phyloP scores from a whole-genome alignment of 2,329 filamentous ascomycete genomes.

The Diaporthe vexans region DNA sequence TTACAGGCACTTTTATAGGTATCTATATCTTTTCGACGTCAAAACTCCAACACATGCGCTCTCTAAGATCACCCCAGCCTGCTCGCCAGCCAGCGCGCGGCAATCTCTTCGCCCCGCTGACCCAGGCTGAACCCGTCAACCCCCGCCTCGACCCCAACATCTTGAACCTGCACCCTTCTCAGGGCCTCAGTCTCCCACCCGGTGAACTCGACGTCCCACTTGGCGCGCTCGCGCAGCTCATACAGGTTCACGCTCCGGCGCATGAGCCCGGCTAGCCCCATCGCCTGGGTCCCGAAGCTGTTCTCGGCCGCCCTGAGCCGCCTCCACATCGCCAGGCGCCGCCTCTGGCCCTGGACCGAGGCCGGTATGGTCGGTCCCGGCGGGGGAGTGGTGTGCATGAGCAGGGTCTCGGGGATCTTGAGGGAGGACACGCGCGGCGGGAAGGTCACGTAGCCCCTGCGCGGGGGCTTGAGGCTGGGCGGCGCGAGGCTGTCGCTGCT shows the following conservation, averaged over 20 bases:
- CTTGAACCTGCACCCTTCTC: conserved; percentile 55
- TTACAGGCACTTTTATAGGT: no score
- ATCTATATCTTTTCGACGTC: background rate
- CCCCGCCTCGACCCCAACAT: conserved; percentile 51
- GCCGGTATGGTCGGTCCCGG: conserved; percentile 38
- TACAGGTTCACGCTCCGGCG: conserved; percentile 61
- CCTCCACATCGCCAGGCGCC: conserved; percentile 33
- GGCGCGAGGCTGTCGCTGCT: background rate
- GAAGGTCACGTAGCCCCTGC: conserved; percentile 61
- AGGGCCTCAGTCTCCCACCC: conserved; percentile 52
- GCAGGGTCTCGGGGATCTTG: conserved; percentile 62
- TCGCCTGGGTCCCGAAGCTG: conserved; percentile 61
- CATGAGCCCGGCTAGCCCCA: conserved; percentile 63
- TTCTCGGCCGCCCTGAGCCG: conserved; percentile 51
- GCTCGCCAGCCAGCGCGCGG: conserved; percentile 36
- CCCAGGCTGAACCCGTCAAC: conserved; percentile 42
- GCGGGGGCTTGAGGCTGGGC: conserved; percentile 48
- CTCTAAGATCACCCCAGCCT: conserved; percentile 9
- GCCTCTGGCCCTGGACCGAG: conserved; percentile 42
- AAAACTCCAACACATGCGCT: no score
- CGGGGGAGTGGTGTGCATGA: conserved; percentile 60
- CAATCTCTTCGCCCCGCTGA: conserved; percentile 30
- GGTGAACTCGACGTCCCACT: conserved; percentile 57
- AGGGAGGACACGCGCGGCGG: conserved; percentile 63
- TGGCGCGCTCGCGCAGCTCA: conserved; percentile 59